A percentile compares a stretch with the other conserved stretches of the same genome.
Conservation (phyloP, 2,329 filamentous ascomycete genomes). For the Colletotrichum sp. region DNA sequence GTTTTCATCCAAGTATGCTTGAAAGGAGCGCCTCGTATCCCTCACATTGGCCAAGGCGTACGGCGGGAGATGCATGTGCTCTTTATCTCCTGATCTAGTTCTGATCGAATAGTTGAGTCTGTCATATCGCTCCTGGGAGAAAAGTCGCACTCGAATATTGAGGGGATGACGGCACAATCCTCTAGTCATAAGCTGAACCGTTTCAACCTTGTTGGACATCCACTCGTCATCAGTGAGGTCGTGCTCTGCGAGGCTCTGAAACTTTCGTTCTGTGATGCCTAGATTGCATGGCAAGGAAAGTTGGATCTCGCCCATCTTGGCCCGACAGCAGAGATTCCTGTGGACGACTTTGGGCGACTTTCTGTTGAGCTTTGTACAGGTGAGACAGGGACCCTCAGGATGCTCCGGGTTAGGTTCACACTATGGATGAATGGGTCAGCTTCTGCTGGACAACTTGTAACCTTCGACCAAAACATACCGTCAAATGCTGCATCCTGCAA, state of each 20-base stretch:
- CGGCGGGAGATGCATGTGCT: conserved; percentile 31
- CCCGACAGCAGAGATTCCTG: conserved; percentile 46
- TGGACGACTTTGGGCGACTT: conserved; percentile 54
- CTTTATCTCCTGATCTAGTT: neutral
- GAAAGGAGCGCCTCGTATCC: conserved; percentile 36
- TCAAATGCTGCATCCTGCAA: conserved; percentile 49
- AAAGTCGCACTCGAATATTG: conserved; percentile 43
- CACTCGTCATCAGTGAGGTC: conserved; percentile 42
- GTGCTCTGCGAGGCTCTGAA: conserved; percentile 31
- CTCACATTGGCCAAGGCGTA: conserved; percentile 47
- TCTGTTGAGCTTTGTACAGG: conserved; percentile 41
- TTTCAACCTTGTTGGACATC: conserved; percentile 26
- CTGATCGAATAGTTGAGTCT: conserved; percentile 41
- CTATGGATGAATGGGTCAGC: conserved; percentile 26
- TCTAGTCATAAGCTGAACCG: conserved; percentile 41
- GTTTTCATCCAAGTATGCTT: conserved; percentile 36
- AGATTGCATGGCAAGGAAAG: conserved; percentile 41
- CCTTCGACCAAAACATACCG: conserved; percentile 36
- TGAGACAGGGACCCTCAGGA: conserved; percentile 39
- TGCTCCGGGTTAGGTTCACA: conserved; percentile 39
- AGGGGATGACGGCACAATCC: conserved; percentile 42
- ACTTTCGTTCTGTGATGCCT: conserved; percentile 47
- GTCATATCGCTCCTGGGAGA: conserved; percentile 40
- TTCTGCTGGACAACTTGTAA: neutral
- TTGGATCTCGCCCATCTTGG: conserved; percentile 44